phyloP scores from a whole-genome alignment of 352 stramenopile species.

The Globisporangium lucens region DNA sequence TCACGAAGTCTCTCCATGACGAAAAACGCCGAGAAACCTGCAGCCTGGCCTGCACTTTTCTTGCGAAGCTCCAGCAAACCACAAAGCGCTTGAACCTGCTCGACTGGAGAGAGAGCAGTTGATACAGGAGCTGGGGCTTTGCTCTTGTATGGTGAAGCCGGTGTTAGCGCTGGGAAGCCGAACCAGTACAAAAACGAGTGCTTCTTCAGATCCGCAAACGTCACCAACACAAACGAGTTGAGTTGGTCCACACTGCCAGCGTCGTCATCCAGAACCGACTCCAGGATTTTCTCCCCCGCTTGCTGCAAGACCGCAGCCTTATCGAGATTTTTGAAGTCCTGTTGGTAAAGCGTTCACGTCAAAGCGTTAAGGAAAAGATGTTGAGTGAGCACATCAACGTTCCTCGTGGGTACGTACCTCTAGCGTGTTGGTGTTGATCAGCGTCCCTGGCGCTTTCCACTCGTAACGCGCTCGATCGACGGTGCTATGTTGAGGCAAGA shows the following conservation, averaged over 20 bases:
- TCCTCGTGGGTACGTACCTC: conserved; percentile 39
- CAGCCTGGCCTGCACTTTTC: conserved; percentile 10
- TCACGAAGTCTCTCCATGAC: conserved; percentile 45
- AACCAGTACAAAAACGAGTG: conserved; percentile 95
- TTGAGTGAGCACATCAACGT: neutral
- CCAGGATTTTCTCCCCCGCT: conserved; percentile 35
- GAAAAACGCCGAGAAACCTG: conserved; percentile 62
- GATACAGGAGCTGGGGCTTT: conserved; percentile 22
- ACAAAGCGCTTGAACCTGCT: conserved; percentile 42
- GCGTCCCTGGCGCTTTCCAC: conserved; percentile 61
- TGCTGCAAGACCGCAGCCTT: conserved; percentile 68
- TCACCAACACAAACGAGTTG: conserved; percentile 86
- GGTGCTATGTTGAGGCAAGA: conserved; percentile 12
- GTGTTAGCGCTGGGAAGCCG: conserved; percentile 81
- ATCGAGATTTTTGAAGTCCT: conserved; percentile 86
- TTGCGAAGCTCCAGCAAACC: conserved; percentile 43
- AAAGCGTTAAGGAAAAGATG: neutral
- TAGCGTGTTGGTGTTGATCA: conserved; percentile 87
- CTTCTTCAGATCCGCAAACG: conserved; percentile 92
- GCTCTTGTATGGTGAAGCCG: conserved; percentile 34
- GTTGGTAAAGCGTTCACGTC: neutral
- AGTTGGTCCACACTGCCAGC: conserved; percentile 43
- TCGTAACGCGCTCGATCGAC: conserved; percentile 68
- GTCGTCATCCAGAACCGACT: conserved; percentile 22
- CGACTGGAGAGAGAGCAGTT: conserved; percentile 28